Conservation (phyloP, 352 stramenopile species). For the Aphanomyces cochlioides region DNA sequence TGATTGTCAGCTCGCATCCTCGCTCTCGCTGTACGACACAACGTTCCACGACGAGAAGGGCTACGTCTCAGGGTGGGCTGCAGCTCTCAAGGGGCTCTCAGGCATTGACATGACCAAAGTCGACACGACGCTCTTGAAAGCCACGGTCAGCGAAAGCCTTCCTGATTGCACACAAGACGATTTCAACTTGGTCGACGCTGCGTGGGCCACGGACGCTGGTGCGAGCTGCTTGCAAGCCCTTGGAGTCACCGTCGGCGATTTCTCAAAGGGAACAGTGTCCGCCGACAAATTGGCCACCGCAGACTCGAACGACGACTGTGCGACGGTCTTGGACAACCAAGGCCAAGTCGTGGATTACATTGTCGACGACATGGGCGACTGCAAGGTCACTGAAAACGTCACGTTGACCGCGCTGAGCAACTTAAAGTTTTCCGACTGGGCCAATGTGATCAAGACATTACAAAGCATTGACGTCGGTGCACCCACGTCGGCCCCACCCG, state of each 20-base stretch:
- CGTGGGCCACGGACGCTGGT: background rate
- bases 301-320: background rate
- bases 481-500: too few species aligned
- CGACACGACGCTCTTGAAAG: background rate
- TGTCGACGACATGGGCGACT: background rate
- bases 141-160: background rate
- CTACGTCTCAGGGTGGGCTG: background rate
- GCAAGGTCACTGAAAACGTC: background rate
- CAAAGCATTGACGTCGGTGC: background rate
- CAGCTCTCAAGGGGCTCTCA: background rate
- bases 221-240: background rate
- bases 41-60: background rate
- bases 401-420: background rate
- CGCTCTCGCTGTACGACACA: background rate
- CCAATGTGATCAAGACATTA: background rate
- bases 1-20: background rate
- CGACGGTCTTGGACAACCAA: background rate
- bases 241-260: background rate
- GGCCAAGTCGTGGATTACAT: background rate
- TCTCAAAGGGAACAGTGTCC: background rate
- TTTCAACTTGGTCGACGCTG: background rate
- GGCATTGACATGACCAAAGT: background rate
- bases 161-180: background rate
- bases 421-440: background rate
- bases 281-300: background rate